phyloP scores from a whole-genome alignment of 768 basidiomycete genomes.

The Xerocomellus chrysenteron region DNA sequence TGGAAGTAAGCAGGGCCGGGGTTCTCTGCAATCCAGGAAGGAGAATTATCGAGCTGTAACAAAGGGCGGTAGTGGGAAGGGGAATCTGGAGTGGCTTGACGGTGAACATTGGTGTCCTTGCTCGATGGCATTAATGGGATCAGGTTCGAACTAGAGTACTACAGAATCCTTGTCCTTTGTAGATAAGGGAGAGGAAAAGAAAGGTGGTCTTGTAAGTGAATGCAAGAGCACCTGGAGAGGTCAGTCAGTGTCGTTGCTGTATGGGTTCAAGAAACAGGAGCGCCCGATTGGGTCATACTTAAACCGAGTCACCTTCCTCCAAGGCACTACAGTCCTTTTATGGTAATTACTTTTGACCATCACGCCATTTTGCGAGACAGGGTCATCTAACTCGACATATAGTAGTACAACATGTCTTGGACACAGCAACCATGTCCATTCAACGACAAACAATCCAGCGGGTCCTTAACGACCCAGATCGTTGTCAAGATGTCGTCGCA shows the following conservation, averaged over 20 bases:
- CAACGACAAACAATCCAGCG: neutral
- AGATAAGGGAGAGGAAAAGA: constrained; percentile 16
- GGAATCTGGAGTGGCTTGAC: constrained; percentile 20
- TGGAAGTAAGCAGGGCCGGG: constrained; percentile 4
- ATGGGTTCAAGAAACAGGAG: constrained; percentile 25
- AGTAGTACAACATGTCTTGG: neutral
- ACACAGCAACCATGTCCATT: neutral
- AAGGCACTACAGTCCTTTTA: constrained; percentile 14
- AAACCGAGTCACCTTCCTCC: constrained; percentile 20
- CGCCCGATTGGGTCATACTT: constrained; percentile 10
- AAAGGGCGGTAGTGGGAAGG: constrained; percentile 27
- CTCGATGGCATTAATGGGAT: constrained; percentile 33
- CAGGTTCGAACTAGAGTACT: constrained; percentile 14
- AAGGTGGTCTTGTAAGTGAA: constrained; percentile 32
- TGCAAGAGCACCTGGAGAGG: constrained; percentile 28
- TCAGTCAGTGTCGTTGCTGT: constrained; percentile 22
- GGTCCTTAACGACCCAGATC: neutral
- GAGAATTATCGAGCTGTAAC: constrained; percentile 33
- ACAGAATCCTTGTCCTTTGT: constrained; percentile 16
- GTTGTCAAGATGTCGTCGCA: neutral
- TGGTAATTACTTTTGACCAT: constrained; percentile 2
- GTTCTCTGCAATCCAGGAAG: constrained; percentile 19
- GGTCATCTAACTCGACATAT: too few species aligned
- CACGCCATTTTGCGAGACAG: neutral
- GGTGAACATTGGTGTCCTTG: constrained; percentile 24